These are phyloP conservation scores for Monosporascus sp. DNA, from an alignment of 2,329 filamentous ascomycete species.

Conservation along the genomic window DNA sequence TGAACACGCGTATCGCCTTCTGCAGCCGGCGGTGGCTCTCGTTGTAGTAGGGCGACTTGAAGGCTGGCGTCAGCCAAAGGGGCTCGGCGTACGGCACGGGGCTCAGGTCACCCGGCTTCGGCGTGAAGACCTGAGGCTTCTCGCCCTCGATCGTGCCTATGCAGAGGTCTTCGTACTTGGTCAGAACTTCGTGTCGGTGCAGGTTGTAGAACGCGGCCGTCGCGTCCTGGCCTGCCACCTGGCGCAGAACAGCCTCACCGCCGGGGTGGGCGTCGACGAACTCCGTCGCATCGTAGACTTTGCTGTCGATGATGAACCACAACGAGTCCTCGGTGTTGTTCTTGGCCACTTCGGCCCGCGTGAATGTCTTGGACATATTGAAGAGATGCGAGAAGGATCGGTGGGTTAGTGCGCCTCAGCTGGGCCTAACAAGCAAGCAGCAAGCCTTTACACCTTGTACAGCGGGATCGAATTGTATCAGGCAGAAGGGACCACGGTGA, in stretches of 20 bases:
- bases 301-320: conserved; percentile 82
- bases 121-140: conserved; percentile 66
- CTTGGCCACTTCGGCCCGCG: conserved; percentile 63
- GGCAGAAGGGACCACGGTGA: background rate
- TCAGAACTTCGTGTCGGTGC: conserved; percentile 82
- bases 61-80: conserved; percentile 71
- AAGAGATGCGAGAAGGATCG: background rate
- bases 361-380: conserved; percentile 42
- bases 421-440: no score
- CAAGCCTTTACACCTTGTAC: no score
- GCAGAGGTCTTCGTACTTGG: conserved; percentile 70
- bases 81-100: conserved; percentile 80
- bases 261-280: conserved; percentile 83
- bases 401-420: background rate
- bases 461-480: background rate
- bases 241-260: conserved; percentile 71
- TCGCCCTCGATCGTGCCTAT: conserved; percentile 73
- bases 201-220: conserved; percentile 87
- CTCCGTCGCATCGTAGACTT: conserved; percentile 81
- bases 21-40: conserved; percentile 67
- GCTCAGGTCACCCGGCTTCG: conserved; percentile 65
- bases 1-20: conserved; percentile 66
- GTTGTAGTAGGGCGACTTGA: conserved; percentile 75
- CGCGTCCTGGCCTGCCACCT: conserved; percentile 77
- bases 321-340: conserved; percentile 71